Base-by-base conservation (phyloP, 805 yeast genomes). In the Saccharomycopsis sp. region DNA sequence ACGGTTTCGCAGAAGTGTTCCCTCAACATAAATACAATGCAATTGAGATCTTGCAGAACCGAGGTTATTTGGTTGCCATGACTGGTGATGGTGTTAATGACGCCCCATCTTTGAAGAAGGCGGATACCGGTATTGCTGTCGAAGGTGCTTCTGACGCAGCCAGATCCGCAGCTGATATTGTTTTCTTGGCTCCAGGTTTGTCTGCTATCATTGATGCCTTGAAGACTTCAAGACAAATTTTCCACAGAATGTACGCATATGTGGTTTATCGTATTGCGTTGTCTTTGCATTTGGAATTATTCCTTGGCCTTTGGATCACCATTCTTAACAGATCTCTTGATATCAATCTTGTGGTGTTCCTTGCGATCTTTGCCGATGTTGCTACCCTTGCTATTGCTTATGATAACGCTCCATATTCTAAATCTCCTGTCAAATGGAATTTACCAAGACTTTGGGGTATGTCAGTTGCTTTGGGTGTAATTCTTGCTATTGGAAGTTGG, bases 1-100 rank as follows among this genome's bases (percentile, higher is more conserved):
- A 89, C 89, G n/a, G n/a, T n/a, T n/a, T n/a, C n/a, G n/a, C n/a
- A n/a, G n/a, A n/a, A n/a, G n/a, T n/a, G n/a, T n/a, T 89, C 94
- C 97, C 97, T 68, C 96, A 89, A 82, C 96, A 89, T 82, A 89
- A 89, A 81, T 89, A 87, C 81, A 88, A 86, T 75, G 96, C 91
- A 71, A 96, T 89, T 76, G 96, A 89, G 80, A 88, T 89, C 74
- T 82, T 89, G 77, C 96, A 89, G 82, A 82, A 85, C 74, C 86
- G 96, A 83, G 96, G 96, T 78, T 89, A 87, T 85, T 83, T 89
- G 78, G 96, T 90, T 78, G 97, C 96, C 78, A 89, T 89, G 97
- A 89, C 97, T 81, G 97, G 97, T 87, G 97, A 89, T 75, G 97
- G 97, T 88, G 96, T 89, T 74, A 89, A 89, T 82, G 97, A 89